A percentile compares a stretch with the other conserved stretches of the same genome.
Conservation (phyloP, 2,329 filamentous ascomycete species). For the Alternaria gaisen region DNA sequence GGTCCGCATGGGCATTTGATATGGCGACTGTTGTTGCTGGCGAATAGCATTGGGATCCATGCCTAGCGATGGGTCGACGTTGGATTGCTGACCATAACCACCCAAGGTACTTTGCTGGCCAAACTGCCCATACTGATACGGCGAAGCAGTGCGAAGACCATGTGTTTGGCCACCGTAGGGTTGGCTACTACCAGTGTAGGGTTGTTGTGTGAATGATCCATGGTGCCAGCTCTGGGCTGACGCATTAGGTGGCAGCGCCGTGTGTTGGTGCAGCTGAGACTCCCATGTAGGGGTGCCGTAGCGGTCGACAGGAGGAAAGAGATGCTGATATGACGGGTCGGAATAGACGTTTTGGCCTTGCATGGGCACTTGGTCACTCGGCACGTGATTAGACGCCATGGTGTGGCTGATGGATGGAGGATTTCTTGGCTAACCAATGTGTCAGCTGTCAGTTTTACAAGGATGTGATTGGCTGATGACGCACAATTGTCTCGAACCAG, state of each 20-base stretch:
- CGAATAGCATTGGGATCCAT: constrained; percentile 35
- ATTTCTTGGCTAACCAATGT: constrained; percentile 22
- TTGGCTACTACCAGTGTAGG: constrained; percentile 35
- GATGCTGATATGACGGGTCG: constrained; percentile 41
- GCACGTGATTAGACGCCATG: constrained; percentile 52
- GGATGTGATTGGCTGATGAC: constrained; percentile 41
- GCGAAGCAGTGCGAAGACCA: constrained; percentile 38
- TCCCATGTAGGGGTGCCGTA: constrained; percentile 44
- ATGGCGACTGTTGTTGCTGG: constrained; percentile 46
- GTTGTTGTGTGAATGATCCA: constrained; percentile 36
- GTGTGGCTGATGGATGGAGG: constrained; percentile 13
- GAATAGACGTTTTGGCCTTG: constrained; percentile 46
- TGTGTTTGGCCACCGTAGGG: constrained; percentile 35
- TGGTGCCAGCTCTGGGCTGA: constrained; percentile 39
- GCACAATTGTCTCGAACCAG: constrained; percentile 32
- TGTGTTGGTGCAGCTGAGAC: constrained; percentile 37
- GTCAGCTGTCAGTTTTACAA: constrained; percentile 21
- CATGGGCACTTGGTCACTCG: constrained; percentile 42
- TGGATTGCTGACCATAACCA: constrained; percentile 37
- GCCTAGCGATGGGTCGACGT: constrained; percentile 40
- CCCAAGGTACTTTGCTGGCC: constrained; percentile 30
- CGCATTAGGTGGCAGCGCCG: constrained; percentile 29
- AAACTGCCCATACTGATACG: constrained; percentile 47
- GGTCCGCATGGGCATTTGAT: constrained; percentile 36
- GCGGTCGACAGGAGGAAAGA: constrained; percentile 43